phyloP scores from a whole-genome alignment of 192 early-diverging fungal genomes.

The Podila epigama region DNA sequence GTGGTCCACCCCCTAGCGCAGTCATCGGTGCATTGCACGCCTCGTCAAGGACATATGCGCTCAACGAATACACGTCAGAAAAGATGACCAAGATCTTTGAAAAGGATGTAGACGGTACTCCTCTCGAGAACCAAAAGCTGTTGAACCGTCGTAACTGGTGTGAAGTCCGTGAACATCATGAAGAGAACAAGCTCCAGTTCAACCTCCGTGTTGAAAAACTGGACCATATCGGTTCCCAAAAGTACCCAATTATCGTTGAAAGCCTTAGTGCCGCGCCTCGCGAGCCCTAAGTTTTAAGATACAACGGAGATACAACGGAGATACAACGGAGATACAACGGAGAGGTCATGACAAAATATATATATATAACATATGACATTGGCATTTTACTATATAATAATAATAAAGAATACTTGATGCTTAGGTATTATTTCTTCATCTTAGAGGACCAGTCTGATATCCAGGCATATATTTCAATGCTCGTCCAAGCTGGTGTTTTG shows the following conservation, averaged over 20 bases:
- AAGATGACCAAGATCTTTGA: constrained; percentile 77
- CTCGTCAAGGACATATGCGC: constrained; percentile 59
- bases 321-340: too few relatives aligned
- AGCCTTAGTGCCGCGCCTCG: neutral
- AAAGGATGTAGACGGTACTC: constrained; percentile 68
- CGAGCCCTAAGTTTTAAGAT: constrained; percentile 3
- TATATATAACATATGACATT: too few relatives aligned
- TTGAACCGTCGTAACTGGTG: constrained; percentile 68
- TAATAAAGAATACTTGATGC: too few relatives aligned
- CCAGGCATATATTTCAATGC: too few relatives aligned
- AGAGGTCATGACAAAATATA: too few relatives aligned
- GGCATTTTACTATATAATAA: too few relatives aligned
- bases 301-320: too few relatives aligned
- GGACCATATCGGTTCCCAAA: constrained; percentile 53
- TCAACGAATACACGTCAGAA: constrained; percentile 71
- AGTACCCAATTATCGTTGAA: constrained; percentile 56
- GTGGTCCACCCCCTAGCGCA: constrained; percentile 71
- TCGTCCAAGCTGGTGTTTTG: too few relatives aligned
- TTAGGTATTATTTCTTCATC: too few relatives aligned
- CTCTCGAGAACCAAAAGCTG: constrained; percentile 53
- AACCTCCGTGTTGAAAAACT: constrained; percentile 64
- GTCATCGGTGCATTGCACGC: constrained; percentile 73
- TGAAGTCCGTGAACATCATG: constrained; percentile 54
- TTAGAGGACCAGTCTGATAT: too few relatives aligned
- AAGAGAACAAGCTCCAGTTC: constrained; percentile 51